These are phyloP conservation scores for Huiozyma naganishii DNA, from an alignment of 805 yeast genomes.

Conservation along the genomic window DNA sequence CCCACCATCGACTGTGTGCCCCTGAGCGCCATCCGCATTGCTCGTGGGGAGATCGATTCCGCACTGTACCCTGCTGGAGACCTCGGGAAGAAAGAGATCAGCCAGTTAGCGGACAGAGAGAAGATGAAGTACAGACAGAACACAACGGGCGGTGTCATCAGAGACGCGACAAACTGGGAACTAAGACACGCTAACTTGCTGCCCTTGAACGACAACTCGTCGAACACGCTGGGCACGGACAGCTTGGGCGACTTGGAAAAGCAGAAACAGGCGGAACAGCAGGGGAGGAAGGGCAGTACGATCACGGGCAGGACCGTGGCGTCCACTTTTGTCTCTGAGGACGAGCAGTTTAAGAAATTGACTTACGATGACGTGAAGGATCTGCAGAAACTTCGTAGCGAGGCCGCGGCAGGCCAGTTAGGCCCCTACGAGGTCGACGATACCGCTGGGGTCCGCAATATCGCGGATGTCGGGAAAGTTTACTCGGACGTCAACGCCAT, in stretches of 20 bases:
- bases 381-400: constrained; percentile 1
- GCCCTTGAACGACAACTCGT: constrained; percentile 8
- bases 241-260: neutral
- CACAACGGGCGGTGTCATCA: constrained; percentile 19
- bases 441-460: constrained; percentile 10
- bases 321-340: constrained; percentile 21
- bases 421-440: neutral
- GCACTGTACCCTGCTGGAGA: constrained; percentile 49
- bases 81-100: constrained; percentile 52
- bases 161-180: constrained; percentile 22
- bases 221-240: neutral
- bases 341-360: constrained; percentile 18
- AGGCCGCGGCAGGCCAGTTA: neutral
- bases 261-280: neutral
- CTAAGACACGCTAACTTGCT: constrained; percentile 22
- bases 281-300: constrained; percentile 3
- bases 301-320: constrained; percentile 3
- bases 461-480: constrained; percentile 19
- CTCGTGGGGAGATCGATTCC: constrained; percentile 31
- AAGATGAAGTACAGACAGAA: constrained; percentile 15
- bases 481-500: constrained; percentile 17
- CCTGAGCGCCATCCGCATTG: constrained; percentile 38
- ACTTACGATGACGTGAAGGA: constrained; percentile 17
- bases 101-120: constrained; percentile 35
- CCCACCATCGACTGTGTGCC: constrained; percentile 64